Conservation (phyloP, 2,329 filamentous ascomycete species). For the Kalmusia sp. region DNA sequence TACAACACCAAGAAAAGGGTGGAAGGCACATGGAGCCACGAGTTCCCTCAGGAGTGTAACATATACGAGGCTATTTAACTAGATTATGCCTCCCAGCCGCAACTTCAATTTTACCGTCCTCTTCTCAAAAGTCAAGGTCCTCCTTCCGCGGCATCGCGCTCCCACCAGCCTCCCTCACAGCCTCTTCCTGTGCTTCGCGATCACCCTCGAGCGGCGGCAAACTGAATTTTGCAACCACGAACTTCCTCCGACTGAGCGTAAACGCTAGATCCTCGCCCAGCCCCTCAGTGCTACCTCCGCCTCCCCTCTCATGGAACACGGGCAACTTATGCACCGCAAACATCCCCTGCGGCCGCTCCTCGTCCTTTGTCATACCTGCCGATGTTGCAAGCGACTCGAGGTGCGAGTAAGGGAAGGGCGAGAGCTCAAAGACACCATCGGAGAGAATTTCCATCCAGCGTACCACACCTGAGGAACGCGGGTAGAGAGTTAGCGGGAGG, state of each 20-base stretch:
- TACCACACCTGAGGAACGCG: conserved; percentile 75
- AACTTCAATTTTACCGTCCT: not conserved
- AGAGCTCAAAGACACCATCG: conserved; percentile 87
- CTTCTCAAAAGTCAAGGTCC: conserved; percentile 71
- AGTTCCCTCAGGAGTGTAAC: not conserved
- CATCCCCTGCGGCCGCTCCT: conserved; percentile 85
- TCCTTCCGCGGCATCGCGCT: conserved; percentile 60
- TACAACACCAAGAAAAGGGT: not conserved
- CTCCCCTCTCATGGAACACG: conserved; percentile 86
- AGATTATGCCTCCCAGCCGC: not conserved
- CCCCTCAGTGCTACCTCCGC: conserved; percentile 69
- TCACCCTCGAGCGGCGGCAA: conserved; percentile 86
- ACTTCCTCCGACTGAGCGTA: conserved; percentile 80
- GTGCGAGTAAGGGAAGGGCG: conserved; percentile 70
- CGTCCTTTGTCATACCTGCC: conserved; percentile 62
- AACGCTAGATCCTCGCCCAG: conserved; percentile 89
- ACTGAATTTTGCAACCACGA: conserved; percentile 87
- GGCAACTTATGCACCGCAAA: conserved; percentile 83
- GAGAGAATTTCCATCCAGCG: conserved; percentile 85
- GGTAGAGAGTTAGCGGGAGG: conserved; percentile 80
- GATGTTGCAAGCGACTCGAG: conserved; percentile 57
- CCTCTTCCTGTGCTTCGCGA: conserved; percentile 63
- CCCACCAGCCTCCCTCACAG: conserved; percentile 43
- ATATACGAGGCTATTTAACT: not conserved
- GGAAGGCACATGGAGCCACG: not conserved